Base-by-base conservation (phyloP, 2,329 filamentous ascomycete species). In the Alternaria sp. region DNA sequence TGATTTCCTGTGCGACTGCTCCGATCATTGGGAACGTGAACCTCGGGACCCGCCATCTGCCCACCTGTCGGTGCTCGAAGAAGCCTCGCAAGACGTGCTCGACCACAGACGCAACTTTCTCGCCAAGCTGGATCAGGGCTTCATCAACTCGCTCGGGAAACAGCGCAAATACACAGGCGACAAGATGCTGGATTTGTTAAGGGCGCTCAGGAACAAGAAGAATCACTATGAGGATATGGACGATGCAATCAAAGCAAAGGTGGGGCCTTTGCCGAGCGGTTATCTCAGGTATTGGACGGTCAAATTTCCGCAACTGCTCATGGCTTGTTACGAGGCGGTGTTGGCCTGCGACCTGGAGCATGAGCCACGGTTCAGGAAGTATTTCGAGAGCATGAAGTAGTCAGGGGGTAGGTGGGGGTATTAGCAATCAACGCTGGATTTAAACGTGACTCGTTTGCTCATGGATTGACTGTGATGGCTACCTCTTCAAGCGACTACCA, bases 151-250 rank as follows among this genome's bases (percentile, higher is more conserved):
- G 3, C 86, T 98, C 7, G 94, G 94, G 62, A 97, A 96, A 82
- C 95, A 98, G 81, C 88, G 95, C 75, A 97, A 97, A 81, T 99
- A 99, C 81, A 96, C 92, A 0, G 94, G 94, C 0, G 87, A 88
- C 2, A 88, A 89, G 50, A 87, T 99, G 76, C 82, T 99, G 58
- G 96, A 99, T 80, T 85, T 99, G 21, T 83, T 99, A 20, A 88
- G 96, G 2, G 96, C 95, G 2, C 83, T 99, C 60, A 87, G 96
- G 23, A 99, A 99, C 82, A 99, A 99, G 87, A 92, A 92, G 73
- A 97, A 98, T 68, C 96, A 99, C 77, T 99, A 97, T 78, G 94
- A 97, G 75, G 96, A 99, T 78, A 95, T 99, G 92, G 87, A 92
- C 7, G 92, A 94, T 14, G 83, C 88, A 53, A 87, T 97, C 66